Evolutionary conservation across 345 rosid species (phyloP), one percentile per base, ranked within the genome.

Genomic region (Brassica rapa): DNA sequence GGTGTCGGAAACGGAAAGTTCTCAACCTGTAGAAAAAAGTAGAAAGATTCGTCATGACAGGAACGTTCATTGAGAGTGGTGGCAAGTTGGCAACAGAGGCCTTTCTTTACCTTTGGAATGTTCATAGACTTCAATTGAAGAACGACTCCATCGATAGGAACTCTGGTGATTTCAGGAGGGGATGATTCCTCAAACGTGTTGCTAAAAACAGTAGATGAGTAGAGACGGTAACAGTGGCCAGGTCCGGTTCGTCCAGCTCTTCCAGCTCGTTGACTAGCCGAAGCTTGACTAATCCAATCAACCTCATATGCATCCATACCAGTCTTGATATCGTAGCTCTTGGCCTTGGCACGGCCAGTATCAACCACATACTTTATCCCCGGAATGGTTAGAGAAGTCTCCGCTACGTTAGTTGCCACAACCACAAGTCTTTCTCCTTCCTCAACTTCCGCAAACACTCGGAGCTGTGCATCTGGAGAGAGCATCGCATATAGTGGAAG

Each of bases 1-100:
- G 95, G 89, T 71, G 98, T 94, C 27, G 97, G 98, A 81, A 94
- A 94, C 27, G 98, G 98, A 78, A 92, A 94, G 83, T 91, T 89
- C 65, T 81, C 87, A 51, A 94, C 98, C 98, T 94, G 86, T 11
- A 2, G 62, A 5, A 57, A 37, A 55, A 68, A 6, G 73, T 4
- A 69, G 51, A 41, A 68, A 32, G 33, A 43, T 63, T 68, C 46
- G 63, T 43, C 41, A 72, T 32, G 33, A 41, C 5, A 57, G 6
- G 55, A 46, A 46, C 0, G 57, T 37, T 15, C 35, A 64, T 9
- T 55, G 16, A 71, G 14, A 71, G 46, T 39, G 14, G 19, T 71
- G 72, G 30, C 30, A 27, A 27, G 29, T 5, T 41, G 51, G 55
- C 60, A 25, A 74, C 29, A 63, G 19, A 83, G 15, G 73, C 68